These are phyloP conservation scores for Thamnidium elegans DNA, from an alignment of 192 early-diverging fungal species.

Conservation along the genomic window DNA sequence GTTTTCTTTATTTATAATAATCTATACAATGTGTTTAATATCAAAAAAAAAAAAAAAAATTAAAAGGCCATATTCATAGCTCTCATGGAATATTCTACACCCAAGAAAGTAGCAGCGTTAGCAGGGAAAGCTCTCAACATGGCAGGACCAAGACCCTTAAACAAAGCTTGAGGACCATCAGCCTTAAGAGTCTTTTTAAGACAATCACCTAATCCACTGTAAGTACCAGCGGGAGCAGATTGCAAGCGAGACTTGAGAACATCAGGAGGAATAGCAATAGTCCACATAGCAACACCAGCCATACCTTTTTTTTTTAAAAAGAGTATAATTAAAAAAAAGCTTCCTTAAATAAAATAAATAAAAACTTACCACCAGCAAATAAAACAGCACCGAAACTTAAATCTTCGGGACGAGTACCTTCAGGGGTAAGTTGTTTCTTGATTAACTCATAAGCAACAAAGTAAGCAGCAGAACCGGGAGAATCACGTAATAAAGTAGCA, in stretches of 20 bases:
- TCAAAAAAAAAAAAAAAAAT: no score
- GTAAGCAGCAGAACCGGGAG: constrained; percentile 88
- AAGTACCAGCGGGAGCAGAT: constrained; percentile 83
- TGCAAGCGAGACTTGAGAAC: constrained; percentile 90
- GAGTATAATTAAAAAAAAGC: neutral
- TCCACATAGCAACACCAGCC: constrained; percentile 98
- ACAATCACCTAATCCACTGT: constrained; percentile 66
- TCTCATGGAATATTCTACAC: constrained; percentile 56
- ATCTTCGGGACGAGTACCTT: constrained; percentile 65
- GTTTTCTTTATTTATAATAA: no score
- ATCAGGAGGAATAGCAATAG: constrained; percentile 89
- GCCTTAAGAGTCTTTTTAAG: constrained; percentile 57
- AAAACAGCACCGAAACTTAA: constrained; percentile 80
- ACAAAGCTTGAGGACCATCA: constrained; percentile 76
- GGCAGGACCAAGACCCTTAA: constrained; percentile 87
- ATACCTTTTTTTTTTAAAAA: constrained; percentile 52
- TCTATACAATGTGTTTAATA: neutral
- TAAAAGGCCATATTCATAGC: constrained; percentile 51
- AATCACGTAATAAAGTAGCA: constrained; percentile 91
- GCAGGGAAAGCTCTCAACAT: constrained; percentile 87
- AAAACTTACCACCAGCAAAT: constrained; percentile 81
- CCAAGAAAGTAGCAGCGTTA: constrained; percentile 71
- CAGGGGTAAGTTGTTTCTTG: constrained; percentile 66
- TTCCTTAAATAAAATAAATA: constrained; percentile 10
- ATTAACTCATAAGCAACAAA: constrained; percentile 94